A percentile compares a stretch with the other conserved stretches of the same genome.
phyloP scores from a whole-genome alignment of 2,329 filamentous ascomycete genomes.

The Pyrenophora graminea region DNA sequence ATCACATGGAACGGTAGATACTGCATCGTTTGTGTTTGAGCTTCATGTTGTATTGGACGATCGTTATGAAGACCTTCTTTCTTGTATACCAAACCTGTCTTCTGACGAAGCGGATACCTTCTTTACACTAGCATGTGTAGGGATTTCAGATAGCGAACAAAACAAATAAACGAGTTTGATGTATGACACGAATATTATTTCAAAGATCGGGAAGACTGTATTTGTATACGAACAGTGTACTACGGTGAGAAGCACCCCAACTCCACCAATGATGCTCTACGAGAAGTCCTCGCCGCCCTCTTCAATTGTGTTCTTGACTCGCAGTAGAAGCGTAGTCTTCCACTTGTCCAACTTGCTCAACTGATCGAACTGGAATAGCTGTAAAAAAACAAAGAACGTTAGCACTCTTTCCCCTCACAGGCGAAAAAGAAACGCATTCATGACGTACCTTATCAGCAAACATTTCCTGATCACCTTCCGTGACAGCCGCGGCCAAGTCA shows the following conservation, averaged over 20 bases:
- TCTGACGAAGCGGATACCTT: neutral
- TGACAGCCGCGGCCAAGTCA: slow-evolving; percentile 75
- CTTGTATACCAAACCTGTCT: slow-evolving; percentile 1
- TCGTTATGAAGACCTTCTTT: slow-evolving; percentile 2
- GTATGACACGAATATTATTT: no score
- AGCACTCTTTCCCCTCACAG: neutral
- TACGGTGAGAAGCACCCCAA: no score
- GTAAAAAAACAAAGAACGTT: neutral
- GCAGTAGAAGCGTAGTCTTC: slow-evolving; percentile 86
- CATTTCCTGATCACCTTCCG: slow-evolving; percentile 76
- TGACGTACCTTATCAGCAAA: slow-evolving; percentile 75
- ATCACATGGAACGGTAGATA: no score
- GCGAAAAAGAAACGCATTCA: neutral
- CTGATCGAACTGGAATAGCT: slow-evolving; percentile 83
- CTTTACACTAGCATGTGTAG: slow-evolving; percentile 4
- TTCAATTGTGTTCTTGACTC: slow-evolving; percentile 83
- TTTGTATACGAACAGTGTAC: no score
- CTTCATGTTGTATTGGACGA: slow-evolving; percentile 1
- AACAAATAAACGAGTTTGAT: neutral
- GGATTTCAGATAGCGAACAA: neutral
- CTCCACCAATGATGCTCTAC: slow-evolving; percentile 37
- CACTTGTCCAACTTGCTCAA: slow-evolving; percentile 94
- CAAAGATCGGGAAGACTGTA: no score
- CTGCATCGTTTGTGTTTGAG: neutral
- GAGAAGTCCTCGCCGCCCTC: slow-evolving; percentile 71